phyloP scores from a whole-genome alignment of 805 yeast species.

The Jamesozyma hellenica region DNA sequence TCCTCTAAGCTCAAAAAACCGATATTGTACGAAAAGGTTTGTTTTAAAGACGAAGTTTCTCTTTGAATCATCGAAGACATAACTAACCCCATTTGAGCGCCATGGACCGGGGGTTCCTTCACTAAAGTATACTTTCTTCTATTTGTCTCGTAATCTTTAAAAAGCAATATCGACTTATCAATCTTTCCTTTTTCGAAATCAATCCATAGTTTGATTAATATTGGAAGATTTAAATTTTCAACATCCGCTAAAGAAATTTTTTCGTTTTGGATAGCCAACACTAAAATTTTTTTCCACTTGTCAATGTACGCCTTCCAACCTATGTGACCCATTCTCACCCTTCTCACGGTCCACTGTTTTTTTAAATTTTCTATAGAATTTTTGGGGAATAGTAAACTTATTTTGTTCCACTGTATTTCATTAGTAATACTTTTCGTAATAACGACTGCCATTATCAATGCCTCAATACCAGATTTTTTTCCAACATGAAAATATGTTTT shows the following conservation, averaged over 20 bases:
- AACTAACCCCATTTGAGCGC: conserved; percentile 35
- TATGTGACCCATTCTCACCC: conserved; percentile 48
- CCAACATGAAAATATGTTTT: conserved; percentile 17
- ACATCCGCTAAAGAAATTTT: conserved; percentile 41
- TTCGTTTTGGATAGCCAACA: conserved; percentile 49
- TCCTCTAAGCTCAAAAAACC: neutral
- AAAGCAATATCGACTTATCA: conserved; percentile 11
- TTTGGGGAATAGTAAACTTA: conserved; percentile 39
- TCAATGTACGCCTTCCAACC: conserved; percentile 45
- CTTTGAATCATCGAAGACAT: conserved; percentile 63
- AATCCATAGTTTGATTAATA: conserved; percentile 57
- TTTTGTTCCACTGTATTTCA: conserved; percentile 57
- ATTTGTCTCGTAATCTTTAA: conserved; percentile 38
- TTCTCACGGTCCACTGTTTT: conserved; percentile 53
- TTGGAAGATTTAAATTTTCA: conserved; percentile 39
- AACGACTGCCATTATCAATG: conserved; percentile 53
- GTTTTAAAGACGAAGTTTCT: conserved; percentile 42
- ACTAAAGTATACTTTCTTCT: conserved; percentile 36
- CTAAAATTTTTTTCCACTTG: conserved; percentile 58
- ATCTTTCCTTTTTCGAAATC: conserved; percentile 33
- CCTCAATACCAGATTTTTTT: conserved; percentile 39
- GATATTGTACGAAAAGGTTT: conserved; percentile 34
- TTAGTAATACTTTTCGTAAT: conserved; percentile 53
- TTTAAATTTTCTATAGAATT: conserved; percentile 37
- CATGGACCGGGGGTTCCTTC: conserved; percentile 22